These are phyloP conservation scores for Diplodia seriata DNA, from an alignment of 2,329 filamentous ascomycete species.

Conservation along the genomic window DNA sequence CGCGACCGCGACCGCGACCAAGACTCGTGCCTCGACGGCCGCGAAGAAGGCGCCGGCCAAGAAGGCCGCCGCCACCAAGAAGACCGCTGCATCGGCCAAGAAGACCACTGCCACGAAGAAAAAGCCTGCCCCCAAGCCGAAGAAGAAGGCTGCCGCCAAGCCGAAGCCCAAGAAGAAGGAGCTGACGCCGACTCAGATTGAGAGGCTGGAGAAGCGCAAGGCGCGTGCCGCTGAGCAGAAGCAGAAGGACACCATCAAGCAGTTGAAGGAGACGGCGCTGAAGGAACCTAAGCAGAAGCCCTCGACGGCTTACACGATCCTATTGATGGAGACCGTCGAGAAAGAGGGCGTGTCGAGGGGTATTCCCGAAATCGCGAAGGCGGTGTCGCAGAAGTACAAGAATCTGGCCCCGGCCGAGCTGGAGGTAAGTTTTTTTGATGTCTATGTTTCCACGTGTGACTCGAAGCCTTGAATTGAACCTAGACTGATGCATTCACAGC, in stretches of 20 bases:
- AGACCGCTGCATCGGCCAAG: constrained; percentile 20
- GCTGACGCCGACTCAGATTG: constrained; percentile 36
- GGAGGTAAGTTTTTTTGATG: constrained; percentile 41
- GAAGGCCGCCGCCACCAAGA: constrained; percentile 24
- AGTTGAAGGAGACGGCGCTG: constrained; percentile 50
- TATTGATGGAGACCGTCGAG: background rate
- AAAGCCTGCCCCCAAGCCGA: constrained; percentile 38
- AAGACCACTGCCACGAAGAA: constrained; percentile 31
- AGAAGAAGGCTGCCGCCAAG: constrained; percentile 37
- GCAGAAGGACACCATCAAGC: constrained; percentile 37
- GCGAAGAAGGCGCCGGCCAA: constrained; percentile 29
- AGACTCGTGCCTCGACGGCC: constrained; percentile 35
- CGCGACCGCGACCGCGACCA: constrained; percentile 48
- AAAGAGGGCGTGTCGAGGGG: background rate
- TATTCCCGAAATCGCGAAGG: constrained; percentile 38
- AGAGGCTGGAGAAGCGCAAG: constrained; percentile 39
- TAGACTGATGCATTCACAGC: constrained; percentile 48
- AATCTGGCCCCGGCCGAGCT: constrained; percentile 44
- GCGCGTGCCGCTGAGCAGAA: constrained; percentile 42
- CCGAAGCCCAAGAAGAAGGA: constrained; percentile 37
- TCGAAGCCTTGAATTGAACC: background rate
- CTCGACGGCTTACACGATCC: constrained; percentile 35
- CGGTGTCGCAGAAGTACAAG: constrained; percentile 38
- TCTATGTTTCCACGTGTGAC: background rate
- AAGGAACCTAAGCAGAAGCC: constrained; percentile 40